Conservation (phyloP, 2,329 filamentous ascomycete genomes). For the Fusarium stilboides region DNA sequence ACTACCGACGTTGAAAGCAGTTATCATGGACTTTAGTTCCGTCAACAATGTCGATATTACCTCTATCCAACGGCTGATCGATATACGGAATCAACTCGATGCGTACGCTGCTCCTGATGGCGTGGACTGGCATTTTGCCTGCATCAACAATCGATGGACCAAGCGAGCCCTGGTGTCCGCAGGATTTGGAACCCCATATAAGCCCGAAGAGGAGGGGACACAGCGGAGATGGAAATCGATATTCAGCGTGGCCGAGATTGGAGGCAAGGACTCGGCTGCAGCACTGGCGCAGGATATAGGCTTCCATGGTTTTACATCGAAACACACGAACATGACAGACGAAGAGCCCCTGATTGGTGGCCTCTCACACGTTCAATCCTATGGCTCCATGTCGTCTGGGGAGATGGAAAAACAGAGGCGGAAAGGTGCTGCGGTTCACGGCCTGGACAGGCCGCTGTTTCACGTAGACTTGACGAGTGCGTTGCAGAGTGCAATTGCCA, state of each 20-base stretch:
- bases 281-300: conserved; percentile 75
- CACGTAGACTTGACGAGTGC: conserved; percentile 93
- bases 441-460: conserved; percentile 92
- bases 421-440: conserved; percentile 79
- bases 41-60: conserved; percentile 97
- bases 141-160: conserved; percentile 91
- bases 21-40: conserved; percentile 93
- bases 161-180: conserved; percentile 90
- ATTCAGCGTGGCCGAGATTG: conserved; percentile 91
- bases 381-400: conserved; percentile 39
- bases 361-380: conserved; percentile 18
- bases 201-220: conserved; percentile 56
- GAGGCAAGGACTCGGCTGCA: conserved; percentile 79
- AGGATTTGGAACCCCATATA: conserved; percentile 87
- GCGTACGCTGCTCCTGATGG: conserved; percentile 83
- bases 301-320: conserved; percentile 56
- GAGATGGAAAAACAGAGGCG: conserved; percentile 59
- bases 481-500: conserved; percentile 87
- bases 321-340: conserved; percentile 55
- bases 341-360: conserved; percentile 56
- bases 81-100: conserved; percentile 94
- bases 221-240: conserved; percentile 91
- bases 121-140: conserved; percentile 97
- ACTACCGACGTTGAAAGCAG: conserved; percentile 83
- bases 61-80: conserved; percentile 91